Percentiles rank a stretch among this genome's conserved stretches.
Evolutionary conservation across 441 rosid species (phyloP).

Genomic region (Kokia cookei): DNA sequence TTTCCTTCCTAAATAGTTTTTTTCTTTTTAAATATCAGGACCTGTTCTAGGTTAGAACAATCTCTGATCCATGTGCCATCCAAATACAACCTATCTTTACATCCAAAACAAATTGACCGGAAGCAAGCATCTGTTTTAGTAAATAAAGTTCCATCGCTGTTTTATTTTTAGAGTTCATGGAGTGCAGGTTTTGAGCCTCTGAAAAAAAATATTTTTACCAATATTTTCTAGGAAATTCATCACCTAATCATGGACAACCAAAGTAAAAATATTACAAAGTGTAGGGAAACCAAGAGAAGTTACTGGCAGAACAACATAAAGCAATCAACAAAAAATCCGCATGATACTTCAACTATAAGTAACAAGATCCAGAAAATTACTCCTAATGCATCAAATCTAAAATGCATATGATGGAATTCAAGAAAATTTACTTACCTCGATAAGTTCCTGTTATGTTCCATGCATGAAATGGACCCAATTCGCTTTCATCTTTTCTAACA

Average conservation of each 20-base stretch:
- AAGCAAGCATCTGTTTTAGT: background rate
- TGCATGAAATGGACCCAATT: constrained; percentile 58
- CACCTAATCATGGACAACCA: background rate
- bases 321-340: background rate
- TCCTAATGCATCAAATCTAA: background rate
- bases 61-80: background rate
- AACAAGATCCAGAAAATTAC: background rate
- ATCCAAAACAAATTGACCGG: background rate
- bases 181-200: background rate
- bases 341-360: background rate
- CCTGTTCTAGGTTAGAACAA: background rate
- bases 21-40: background rate
- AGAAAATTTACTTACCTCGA: constrained; percentile 56
- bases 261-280: background rate
- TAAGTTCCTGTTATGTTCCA: constrained; percentile 99
- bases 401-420: background rate
- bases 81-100: background rate
- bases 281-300: background rate
- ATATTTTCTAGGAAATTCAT: background rate
- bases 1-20: background rate
- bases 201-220: background rate
- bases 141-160: background rate
- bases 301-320: background rate
- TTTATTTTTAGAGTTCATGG: background rate
- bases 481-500: constrained; percentile 57